Evolutionary conservation across 148 eudicot genomes (phyloP).

Genomic region (Heliamphora exappendiculata): DNA sequence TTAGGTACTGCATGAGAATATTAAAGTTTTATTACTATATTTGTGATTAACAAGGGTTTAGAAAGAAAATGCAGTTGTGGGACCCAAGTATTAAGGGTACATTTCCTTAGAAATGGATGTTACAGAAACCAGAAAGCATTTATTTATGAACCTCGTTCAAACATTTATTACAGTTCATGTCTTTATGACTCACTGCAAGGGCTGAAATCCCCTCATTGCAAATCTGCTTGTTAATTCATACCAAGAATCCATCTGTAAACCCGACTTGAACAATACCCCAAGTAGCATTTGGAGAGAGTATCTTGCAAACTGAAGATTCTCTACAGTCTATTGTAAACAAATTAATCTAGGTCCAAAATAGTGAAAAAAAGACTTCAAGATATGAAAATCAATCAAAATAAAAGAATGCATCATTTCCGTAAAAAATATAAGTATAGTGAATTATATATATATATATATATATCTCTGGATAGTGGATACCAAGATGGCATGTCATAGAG

Average conservation of each 20-base stretch:
- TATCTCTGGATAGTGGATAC: neutral
- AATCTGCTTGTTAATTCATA: neutral
- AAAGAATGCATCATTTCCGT: neutral
- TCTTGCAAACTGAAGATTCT: neutral
- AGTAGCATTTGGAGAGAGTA: neutral
- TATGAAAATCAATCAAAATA: conserved; percentile 5
- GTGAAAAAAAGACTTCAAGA: neutral
- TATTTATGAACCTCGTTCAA: neutral
- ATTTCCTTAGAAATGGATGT: neutral
- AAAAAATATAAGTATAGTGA: neutral
- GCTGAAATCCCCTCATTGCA: conserved; percentile 2
- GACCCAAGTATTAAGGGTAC: neutral
- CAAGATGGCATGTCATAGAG: neutral
- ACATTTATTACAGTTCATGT: neutral
- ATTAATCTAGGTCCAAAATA: neutral
- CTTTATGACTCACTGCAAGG: neutral
- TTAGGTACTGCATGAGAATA: too few species aligned
- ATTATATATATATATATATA: neutral
- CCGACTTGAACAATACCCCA: neutral
- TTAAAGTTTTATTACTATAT: too few species aligned
- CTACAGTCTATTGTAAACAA: neutral
- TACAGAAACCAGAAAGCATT: neutral
- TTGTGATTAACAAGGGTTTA: too few species aligned
- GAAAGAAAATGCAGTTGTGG: too few species aligned
- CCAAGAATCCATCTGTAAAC: neutral